Evolutionary conservation across 2,329 filamentous ascomycete species (phyloP).

Genomic region (Cercospora berteroae): DNA sequence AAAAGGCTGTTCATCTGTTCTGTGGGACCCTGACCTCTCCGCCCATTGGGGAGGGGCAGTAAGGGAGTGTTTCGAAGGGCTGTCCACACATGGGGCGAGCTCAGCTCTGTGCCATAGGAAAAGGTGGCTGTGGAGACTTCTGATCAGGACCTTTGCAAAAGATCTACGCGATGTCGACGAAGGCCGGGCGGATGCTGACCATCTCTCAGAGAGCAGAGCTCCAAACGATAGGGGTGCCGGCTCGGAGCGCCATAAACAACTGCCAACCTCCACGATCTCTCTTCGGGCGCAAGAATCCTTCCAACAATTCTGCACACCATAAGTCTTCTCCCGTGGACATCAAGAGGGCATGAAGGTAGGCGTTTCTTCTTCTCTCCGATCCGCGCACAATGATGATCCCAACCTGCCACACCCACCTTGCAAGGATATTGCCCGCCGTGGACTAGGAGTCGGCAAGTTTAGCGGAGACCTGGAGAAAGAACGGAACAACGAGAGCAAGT

Average conservation of each 20-base stretch:
- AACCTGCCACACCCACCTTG: neutral
- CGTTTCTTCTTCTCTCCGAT: neutral
- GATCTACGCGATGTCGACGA: neutral
- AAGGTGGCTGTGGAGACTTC: neutral
- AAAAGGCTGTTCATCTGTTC: neutral
- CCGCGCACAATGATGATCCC: neutral
- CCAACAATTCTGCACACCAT: too few species aligned
- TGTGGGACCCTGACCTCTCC: neutral
- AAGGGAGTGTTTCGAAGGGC: neutral
- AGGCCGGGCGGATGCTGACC: neutral
- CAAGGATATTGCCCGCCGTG: neutral
- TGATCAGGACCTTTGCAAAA: neutral
- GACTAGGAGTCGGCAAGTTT: neutral
- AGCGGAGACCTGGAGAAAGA: neutral
- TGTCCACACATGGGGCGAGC: neutral
- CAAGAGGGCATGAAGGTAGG: neutral
- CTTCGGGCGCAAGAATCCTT: too few species aligned
- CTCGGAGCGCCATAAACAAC: too few species aligned
- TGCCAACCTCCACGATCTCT: too few species aligned
- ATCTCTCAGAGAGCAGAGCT: neutral
- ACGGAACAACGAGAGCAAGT: neutral
- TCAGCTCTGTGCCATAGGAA: neutral
- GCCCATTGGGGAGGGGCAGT: neutral
- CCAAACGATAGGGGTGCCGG: too few species aligned
- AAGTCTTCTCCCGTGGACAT: neutral